Percentiles rank a stretch among this genome's conserved stretches.
phyloP scores from a whole-genome alignment of 352 stramenopile genomes.

The Aphanomyces stellatus region DNA sequence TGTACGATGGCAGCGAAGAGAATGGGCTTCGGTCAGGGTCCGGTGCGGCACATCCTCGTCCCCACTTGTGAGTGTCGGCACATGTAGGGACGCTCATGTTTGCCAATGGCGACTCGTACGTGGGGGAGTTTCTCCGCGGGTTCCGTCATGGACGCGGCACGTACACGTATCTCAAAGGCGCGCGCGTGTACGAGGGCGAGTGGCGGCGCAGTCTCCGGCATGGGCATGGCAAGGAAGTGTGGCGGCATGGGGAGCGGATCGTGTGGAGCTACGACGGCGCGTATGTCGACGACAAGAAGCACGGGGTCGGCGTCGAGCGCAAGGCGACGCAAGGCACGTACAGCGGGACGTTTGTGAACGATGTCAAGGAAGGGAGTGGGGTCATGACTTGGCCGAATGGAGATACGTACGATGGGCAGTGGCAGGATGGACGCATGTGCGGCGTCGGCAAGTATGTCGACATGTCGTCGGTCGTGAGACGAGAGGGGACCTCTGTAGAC shows the following conservation, averaged over 20 bases:
- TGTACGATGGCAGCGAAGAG: constrained; percentile 19
- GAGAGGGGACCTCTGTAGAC: not conserved
- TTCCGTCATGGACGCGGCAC: constrained; percentile 47
- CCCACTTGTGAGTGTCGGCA: not conserved
- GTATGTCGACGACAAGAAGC: constrained; percentile 43
- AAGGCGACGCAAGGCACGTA: constrained; percentile 33
- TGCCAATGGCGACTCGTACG: constrained; percentile 53
- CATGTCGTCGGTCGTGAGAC: not conserved
- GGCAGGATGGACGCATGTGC: constrained; percentile 55
- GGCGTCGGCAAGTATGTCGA: constrained; percentile 52
- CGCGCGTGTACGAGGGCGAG: constrained; percentile 46
- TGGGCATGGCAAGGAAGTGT: constrained; percentile 46
- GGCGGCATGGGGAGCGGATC: constrained; percentile 16
- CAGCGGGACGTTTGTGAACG: constrained; percentile 46
- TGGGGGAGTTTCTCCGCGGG: constrained; percentile 48
- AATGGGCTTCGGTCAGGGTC: constrained; percentile 6
- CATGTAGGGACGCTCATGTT: constrained; percentile 39
- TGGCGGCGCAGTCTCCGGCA: constrained; percentile 47
- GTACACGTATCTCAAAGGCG: constrained; percentile 46
- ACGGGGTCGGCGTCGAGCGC: constrained; percentile 38
- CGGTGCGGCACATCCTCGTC: not conserved
- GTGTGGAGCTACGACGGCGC: constrained; percentile 50
- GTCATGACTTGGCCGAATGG: constrained; percentile 48
- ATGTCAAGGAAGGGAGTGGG: constrained; percentile 41
- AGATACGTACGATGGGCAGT: constrained; percentile 44